phyloP scores from a whole-genome alignment of 2,329 filamentous ascomycete species.

The Colletotrichum endophyticum region DNA sequence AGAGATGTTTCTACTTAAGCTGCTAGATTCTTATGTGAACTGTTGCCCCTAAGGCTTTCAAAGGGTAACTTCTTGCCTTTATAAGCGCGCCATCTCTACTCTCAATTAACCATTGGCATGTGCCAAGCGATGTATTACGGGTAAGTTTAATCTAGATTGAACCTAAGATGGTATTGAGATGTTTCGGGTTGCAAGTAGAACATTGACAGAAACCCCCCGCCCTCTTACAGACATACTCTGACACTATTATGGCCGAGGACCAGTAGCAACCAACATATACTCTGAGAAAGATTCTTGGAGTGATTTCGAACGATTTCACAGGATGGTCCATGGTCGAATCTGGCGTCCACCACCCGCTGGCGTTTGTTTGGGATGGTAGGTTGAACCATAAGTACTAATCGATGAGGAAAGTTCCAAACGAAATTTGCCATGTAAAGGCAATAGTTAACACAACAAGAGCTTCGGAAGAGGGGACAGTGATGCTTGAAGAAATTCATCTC shows the following conservation, averaged over 20 bases:
- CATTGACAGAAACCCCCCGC: accelerated
- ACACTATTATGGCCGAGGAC: neutral
- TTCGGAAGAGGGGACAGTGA: neutral
- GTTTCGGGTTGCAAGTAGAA: neutral
- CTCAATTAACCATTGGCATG: no score
- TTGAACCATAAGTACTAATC: neutral
- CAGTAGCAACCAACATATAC: accelerated
- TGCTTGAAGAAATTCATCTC: neutral
- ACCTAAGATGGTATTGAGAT: neutral
- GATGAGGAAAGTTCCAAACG: neutral
- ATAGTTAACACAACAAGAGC: accelerated
- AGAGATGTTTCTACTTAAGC: neutral
- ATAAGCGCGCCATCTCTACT: neutral
- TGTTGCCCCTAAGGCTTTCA: neutral
- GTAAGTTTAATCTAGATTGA: neutral
- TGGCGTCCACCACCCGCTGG: neutral
- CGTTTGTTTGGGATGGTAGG: neutral
- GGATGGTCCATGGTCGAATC: neutral
- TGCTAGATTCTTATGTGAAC: accelerated
- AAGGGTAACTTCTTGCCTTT: accelerated
- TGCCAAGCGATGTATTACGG: neutral
- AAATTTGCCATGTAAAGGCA: neutral
- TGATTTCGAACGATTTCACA: neutral
- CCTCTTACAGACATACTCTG: neutral
- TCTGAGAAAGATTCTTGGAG: neutral